Evolutionary conservation across 306 rosid species (phyloP), one percentile per base, ranked within the genome.

Genomic region (Vachellia collinsii): DNA sequence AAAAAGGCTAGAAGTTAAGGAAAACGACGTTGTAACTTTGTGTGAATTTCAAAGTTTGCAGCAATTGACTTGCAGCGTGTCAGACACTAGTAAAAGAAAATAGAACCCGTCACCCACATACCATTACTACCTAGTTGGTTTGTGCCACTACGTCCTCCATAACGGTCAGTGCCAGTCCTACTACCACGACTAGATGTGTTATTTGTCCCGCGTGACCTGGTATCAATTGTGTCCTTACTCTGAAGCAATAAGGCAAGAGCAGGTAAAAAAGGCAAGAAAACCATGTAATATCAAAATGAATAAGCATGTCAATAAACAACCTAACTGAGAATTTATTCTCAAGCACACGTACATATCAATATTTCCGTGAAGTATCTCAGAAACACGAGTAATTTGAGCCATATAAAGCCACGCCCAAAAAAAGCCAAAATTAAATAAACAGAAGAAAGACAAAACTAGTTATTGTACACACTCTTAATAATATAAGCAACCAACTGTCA

Each of bases 141-240:
- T 62, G 86, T 53, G 61, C 92, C 83, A 44, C 91, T 88, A 77
- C 97, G 98, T 75, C 93, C 92, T 61, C 78, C 86, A 74, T 87
- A 85, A 34, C 98, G 97, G 39, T 93, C 98, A 42, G 82, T 72
- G 74, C 88, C 82, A 66, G 88, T 88, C 83, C 90, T 86, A 77
- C 82, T 79, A 1, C 91, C 87, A 71, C 88, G 88, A 78, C 41
- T 89, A 53, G 93, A 87, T 77, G 85, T 43, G 77, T 34, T 85
- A 79, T 37, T 89, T 62, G 81, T 74, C 50, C 93, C 89, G 7
- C 98, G 94, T 56, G 97, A 79, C 81, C 97, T 90, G 42, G 79
- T 72, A 53, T 91, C 98, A 19, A 83, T 38, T 0, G 88, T 83
- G 56, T 93, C 98, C 89, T 90, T 93, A 51, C 0, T 87, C 98